Percentiles rank a stretch among this genome's conserved stretches.
These are phyloP conservation scores for Phialocephala sp. DNA, from an alignment of 2,329 filamentous ascomycete genomes.

Conservation along the genomic window DNA sequence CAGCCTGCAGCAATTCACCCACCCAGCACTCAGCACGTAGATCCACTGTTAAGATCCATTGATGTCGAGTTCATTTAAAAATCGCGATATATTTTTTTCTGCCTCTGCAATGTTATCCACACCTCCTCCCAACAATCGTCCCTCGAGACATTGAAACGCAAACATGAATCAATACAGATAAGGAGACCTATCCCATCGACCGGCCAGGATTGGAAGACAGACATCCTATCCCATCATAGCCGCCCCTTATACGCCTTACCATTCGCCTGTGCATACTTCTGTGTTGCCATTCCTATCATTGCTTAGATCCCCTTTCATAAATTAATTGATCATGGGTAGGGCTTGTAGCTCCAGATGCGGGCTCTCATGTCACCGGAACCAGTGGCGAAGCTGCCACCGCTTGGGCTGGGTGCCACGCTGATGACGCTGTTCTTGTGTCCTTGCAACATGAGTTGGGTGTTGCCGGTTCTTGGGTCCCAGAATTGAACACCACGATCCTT, in stretches of 20 bases:
- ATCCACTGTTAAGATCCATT: not conserved
- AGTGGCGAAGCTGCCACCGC: slow-evolving; percentile 86
- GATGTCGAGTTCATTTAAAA: not conserved
- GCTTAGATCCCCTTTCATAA: not conserved
- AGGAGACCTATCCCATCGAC: slow-evolving; percentile 6
- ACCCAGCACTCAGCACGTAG: not conserved
- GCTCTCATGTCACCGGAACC: slow-evolving; percentile 98
- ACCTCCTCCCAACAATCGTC: not conserved
- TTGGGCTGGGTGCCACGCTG: slow-evolving; percentile 90
- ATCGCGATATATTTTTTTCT: not conserved
- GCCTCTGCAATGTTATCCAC: not conserved
- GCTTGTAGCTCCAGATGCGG: slow-evolving; percentile 88
- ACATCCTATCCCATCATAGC: slow-evolving; percentile 2
- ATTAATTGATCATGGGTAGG: slow-evolving; percentile 21
- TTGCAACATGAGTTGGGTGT: slow-evolving; percentile 97
- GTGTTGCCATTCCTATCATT: slow-evolving; percentile 11
- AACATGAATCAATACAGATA: slow-evolving; percentile 11
- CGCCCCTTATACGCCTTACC: slow-evolving; percentile 16
- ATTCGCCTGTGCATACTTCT: slow-evolving; percentile 15
- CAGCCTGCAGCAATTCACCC: no score
- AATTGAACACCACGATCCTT: slow-evolving; percentile 98
- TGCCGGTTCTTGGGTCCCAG: slow-evolving; percentile 94
- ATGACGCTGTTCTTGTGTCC: slow-evolving; percentile 99
- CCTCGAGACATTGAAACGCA: not conserved
- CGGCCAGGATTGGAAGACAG: not conserved